Conservation (phyloP, 1,284 basidiomycete species). For the Erythrobasidium hasegawianum region DNA sequence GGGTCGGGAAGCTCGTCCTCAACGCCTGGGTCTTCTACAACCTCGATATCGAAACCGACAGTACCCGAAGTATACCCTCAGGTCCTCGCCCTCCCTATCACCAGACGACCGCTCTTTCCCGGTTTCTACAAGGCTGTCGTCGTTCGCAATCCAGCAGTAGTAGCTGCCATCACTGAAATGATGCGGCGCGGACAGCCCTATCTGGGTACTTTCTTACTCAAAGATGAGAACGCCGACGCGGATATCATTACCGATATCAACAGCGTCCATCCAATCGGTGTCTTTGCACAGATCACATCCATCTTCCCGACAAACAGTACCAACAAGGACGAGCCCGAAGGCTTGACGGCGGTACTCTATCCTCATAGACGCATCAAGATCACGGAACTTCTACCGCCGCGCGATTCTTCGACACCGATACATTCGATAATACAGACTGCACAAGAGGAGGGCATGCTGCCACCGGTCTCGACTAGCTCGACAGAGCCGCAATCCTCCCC, state of each 20-base stretch:
- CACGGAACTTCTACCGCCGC: conserved; percentile 63
- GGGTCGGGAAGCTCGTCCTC: conserved; percentile 4
- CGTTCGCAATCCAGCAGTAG: conserved; percentile 81
- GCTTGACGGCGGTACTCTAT: conserved; percentile 87
- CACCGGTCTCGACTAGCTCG: neutral
- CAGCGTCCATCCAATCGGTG: conserved; percentile 88
- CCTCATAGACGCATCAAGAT: conserved; percentile 90
- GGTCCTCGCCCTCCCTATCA: conserved; percentile 91
- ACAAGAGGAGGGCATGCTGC: conserved; percentile 35
- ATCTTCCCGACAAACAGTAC: conserved; percentile 67
- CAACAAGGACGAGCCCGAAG: conserved; percentile 54
- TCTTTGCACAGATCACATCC: conserved; percentile 96
- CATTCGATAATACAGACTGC: conserved; percentile 36
- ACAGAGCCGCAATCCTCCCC: neutral
- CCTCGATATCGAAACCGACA: conserved; percentile 33
- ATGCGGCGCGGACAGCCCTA: conserved; percentile 96
- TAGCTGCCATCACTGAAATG: conserved; percentile 92
- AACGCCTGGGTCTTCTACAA: conserved; percentile 4
- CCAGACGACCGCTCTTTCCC: conserved; percentile 90
- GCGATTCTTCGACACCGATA: conserved; percentile 40
- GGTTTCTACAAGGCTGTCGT: conserved; percentile 98
- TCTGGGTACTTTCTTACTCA: conserved; percentile 93
- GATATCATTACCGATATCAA: conserved; percentile 61
- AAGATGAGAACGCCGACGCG: conserved; percentile 87
- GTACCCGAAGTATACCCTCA: conserved; percentile 65